Conservation (phyloP, 139 green algal species). For the Chlorella vulgaris region DNA sequence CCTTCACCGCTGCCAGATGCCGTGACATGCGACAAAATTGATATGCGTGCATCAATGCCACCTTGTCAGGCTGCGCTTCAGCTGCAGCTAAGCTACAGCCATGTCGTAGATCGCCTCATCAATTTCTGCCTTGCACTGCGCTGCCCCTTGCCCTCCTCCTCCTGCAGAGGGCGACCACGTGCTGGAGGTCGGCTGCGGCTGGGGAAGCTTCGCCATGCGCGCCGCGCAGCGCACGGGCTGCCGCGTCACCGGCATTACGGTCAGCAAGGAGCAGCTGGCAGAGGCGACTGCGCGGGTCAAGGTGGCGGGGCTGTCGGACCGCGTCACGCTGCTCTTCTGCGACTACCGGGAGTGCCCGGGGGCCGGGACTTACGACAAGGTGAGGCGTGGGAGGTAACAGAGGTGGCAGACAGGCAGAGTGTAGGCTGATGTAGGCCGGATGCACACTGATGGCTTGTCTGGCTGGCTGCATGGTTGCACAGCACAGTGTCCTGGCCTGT, state of each 20-base stretch:
- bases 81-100: not conserved
- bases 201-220: constrained; percentile 92
- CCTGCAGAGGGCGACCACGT: constrained; percentile 70
- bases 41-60: not conserved
- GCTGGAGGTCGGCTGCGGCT: constrained; percentile 97
- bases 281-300: constrained; percentile 82
- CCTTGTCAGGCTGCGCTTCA: not conserved
- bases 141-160: not conserved
- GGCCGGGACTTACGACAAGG: constrained; percentile 77
- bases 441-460: too few relatives aligned
- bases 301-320: constrained; percentile 79
- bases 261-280: constrained; percentile 92
- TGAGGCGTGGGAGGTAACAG: constrained; percentile 33
- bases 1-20: not conserved
- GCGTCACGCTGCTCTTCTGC: constrained; percentile 85
- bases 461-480: too few relatives aligned
- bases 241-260: constrained; percentile 74
- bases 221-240: constrained; percentile 70
- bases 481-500: too few relatives aligned
- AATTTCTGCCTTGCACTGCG: not conserved
- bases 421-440: too few relatives aligned
- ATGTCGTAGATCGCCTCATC: not conserved
- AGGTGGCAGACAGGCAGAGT: not conserved
- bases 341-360: constrained; percentile 85
- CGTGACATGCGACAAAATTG: not conserved